These are phyloP conservation scores for Tulasnella sp. DNA, from an alignment of 768 basidiomycete species.

Conservation along the genomic window DNA sequence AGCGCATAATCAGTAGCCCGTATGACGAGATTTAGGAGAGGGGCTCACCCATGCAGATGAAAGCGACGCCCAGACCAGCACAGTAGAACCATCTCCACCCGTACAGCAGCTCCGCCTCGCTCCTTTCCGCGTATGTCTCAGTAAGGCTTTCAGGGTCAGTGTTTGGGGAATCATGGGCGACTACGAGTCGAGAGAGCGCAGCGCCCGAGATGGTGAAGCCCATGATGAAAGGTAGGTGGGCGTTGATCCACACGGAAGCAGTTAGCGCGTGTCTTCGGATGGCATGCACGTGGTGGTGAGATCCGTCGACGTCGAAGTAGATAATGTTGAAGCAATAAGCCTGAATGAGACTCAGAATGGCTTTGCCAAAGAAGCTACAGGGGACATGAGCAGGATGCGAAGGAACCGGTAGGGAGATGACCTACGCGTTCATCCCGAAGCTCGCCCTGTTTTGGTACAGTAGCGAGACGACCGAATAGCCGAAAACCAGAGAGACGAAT, in stretches of 20 bases:
- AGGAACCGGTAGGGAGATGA: neutral
- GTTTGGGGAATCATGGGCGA: neutral
- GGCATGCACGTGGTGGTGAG: neutral
- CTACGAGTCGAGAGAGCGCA: constrained; percentile 5
- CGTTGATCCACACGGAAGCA: neutral
- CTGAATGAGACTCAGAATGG: constrained; percentile 4
- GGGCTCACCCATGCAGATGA: constrained; percentile 5
- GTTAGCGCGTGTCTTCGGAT: constrained; percentile 6
- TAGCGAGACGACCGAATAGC: constrained; percentile 15
- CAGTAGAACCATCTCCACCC: constrained; percentile 9
- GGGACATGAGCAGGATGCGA: neutral
- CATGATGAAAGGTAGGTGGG: constrained; percentile 8
- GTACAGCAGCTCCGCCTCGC: neutral
- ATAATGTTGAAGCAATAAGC: constrained; percentile 11
- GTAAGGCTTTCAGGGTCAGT: neutral
- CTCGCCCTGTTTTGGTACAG: constrained; percentile 14
- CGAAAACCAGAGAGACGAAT: constrained; percentile 26
- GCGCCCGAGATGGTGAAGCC: constrained; percentile 5
- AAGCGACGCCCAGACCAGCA: neutral
- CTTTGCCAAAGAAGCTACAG: constrained; percentile 8
- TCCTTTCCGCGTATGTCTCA: neutral
- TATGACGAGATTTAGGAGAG: neutral
- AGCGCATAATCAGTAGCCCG: neutral
- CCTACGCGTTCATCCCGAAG: constrained; percentile 7
- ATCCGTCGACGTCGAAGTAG: constrained; percentile 10